Base-by-base conservation (phyloP, 208 protist genomes). In the Borovskyia barvae region DNA sequence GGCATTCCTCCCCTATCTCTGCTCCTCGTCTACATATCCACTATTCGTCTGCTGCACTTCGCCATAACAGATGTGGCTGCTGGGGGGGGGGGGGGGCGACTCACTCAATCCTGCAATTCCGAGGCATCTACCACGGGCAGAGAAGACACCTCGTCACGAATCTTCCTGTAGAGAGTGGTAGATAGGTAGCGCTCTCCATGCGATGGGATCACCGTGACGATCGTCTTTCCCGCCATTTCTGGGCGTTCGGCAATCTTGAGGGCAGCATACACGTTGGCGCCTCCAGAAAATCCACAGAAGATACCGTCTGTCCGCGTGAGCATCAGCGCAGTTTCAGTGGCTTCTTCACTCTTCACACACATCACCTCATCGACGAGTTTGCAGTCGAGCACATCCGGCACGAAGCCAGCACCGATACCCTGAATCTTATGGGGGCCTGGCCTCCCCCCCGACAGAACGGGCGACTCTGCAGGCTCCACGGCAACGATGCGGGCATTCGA, bases 161-260 rank as follows among this genome's bases (percentile, higher is more conserved):
- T 54, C 28, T 35, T 67, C 59, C 83, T 72, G 61, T 89, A 97
- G 8, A 97, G 73, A 5, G 50, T 73, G 15, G 87, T 94, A 28
- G 81, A 90, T 11, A 97, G 72, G 73, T 97, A 97, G 50, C 92
- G 79, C 69, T 97, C 92, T 33, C 92, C 92, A 69, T 90, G 92
- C 24, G 83, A 92, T 5, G 88, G 88, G 45, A 97, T 92, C 25
- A 97, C 49, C 14, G 84, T 89, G 17, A 97, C 87, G 43, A 97
- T 93, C 14, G 79, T 81, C 66, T 97, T 97, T 25, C 85, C 92
- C 39, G 58, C 78, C 78, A 92, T 93, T 60, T 92, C 88, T 1
- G 85, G 91, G 36, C 82, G 82, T 45, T 80, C 66, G 9, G 56
- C 92, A 24, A 97, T 65, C 66, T 86, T 55, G n/a, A 97, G 62